These are phyloP conservation scores for Phyllosticta paracitricarpa DNA, from an alignment of 2,329 filamentous ascomycete species.

Conservation along the genomic window DNA sequence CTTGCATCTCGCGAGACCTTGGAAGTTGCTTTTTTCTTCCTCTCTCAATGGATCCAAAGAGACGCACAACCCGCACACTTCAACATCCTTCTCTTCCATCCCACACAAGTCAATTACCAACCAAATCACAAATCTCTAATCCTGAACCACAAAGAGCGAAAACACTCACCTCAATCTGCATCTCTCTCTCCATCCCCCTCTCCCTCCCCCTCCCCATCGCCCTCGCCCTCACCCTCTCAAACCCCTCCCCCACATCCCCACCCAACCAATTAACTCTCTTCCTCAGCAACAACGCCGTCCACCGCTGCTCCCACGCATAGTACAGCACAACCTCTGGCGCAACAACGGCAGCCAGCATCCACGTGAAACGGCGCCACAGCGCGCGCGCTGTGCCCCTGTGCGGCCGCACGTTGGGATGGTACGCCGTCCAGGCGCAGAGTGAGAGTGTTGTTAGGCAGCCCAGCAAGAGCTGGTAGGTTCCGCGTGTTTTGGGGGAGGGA, in stretches of 20 bases:
- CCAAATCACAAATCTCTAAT: not conserved
- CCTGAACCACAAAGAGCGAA: too few species aligned
- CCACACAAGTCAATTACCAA: not conserved
- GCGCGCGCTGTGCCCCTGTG: not conserved
- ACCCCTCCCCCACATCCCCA: not conserved
- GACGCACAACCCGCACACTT: not conserved
- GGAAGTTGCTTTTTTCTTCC: too few species aligned
- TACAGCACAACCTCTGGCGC: conserved; percentile 17
- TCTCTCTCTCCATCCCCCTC: too few species aligned
- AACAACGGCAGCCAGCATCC: conserved; percentile 17
- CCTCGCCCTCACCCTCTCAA: not conserved
- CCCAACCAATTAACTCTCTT: conserved; percentile 9
- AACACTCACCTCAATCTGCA: too few species aligned
- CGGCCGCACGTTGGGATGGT: conserved; percentile 18
- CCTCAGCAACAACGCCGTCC: conserved; percentile 10
- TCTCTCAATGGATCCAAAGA: not conserved
- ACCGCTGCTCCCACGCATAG: conserved; percentile 19
- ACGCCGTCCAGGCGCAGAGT: conserved; percentile 19
- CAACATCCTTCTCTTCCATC: not conserved
- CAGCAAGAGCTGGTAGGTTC: conserved; percentile 17
- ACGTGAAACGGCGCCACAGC: conserved; percentile 10
- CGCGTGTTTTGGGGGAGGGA: conserved; percentile 13
- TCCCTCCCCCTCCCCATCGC: too few species aligned
- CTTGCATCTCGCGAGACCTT: too few species aligned
- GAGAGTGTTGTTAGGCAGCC: conserved; percentile 18